Base-by-base conservation (phyloP, 495 filamentous ascomycete genomes). In the Friedmanniomyces endolithicus region DNA sequence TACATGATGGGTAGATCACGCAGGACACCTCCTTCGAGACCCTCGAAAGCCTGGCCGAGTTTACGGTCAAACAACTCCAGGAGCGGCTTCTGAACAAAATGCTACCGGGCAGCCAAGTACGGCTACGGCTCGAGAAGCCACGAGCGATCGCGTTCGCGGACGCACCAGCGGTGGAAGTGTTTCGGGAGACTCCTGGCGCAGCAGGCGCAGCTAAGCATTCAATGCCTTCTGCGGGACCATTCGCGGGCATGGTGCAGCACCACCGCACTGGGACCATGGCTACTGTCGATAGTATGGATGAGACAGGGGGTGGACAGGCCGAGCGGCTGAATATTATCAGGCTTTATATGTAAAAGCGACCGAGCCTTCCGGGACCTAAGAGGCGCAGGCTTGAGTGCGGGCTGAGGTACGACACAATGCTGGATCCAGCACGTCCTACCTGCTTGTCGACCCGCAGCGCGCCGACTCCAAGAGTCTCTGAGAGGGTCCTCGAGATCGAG, bases 1-100 rank as follows among this genome's bases (percentile, higher is more conserved):
- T n/a, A n/a, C n/a, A n/a, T n/a, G n/a, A n/a, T n/a, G n/a, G n/a
- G n/a, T n/a, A 19, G 40, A 23, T 71, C 2, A 71, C 83, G 46
- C 75, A 78, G 48, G 61, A 71, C 3, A 80, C 80, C 0, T 74
- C 73, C 0, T 83, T 81, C 58, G 74, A 81, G 65, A 85, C 82
- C 0, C 74, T 85, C 11, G 82, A 85, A 64, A 71, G 80, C 0
- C 68, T 85, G 3, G 75, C 74, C 68, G 66, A 50, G 70, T 82
- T 14, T 61, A 67, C 19, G 64, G 46, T 85, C 24, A 75, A 77
- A 63, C 81, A 83, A 63, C 81, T 60, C 7, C 45, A 52, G 17
- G 31, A 40, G 17, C 79, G 17, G 74, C 74, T 8, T 79, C 79
- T 0, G 72, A 49, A 12, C 27, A 6, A 25, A 2, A 6, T 25